phyloP scores from a whole-genome alignment of 768 basidiomycete genomes.

The Fibroporia radiculosa region DNA sequence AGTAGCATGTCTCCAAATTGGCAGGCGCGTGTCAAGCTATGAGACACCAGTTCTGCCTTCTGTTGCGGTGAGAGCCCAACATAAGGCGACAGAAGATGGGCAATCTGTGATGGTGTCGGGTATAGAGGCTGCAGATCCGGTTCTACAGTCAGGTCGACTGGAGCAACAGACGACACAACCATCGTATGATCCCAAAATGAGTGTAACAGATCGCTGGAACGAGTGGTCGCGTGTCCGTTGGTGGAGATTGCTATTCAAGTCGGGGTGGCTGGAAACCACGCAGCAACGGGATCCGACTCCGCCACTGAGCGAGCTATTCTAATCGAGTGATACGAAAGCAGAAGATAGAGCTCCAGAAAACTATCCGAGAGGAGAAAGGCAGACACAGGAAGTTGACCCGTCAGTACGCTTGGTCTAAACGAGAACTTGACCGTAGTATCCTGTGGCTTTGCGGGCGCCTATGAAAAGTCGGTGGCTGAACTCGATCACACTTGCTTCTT shows the following conservation, averaged over 20 bases:
- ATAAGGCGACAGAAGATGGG: conserved; percentile 54
- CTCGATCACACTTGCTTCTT: too few species aligned
- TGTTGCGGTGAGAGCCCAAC: conserved; percentile 64
- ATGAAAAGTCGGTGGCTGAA: too few species aligned
- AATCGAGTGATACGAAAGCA: too few species aligned
- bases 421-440: too few species aligned
- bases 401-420: too few species aligned
- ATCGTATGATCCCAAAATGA: conserved; percentile 13
- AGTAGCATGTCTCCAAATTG: conserved; percentile 69
- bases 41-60: conserved; percentile 61
- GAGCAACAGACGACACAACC: conserved; percentile 24
- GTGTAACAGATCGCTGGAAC: neutral
- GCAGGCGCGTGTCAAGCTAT: conserved; percentile 70
- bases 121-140: conserved; percentile 78
- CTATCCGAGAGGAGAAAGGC: too few species aligned
- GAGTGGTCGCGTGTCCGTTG: neutral
- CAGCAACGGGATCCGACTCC: neutral
- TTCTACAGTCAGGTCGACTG: conserved; percentile 57
- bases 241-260: neutral
- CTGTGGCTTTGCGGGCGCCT: too few species aligned
- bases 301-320: too few species aligned
- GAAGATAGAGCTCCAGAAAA: too few species aligned
- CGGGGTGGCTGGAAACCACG: neutral
- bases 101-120: conserved; percentile 57
- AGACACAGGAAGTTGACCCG: too few species aligned